A percentile compares a stretch with the other conserved stretches of the same genome.
Conservation (phyloP, 495 filamentous ascomycete species). For the Penicillium taxi region DNA sequence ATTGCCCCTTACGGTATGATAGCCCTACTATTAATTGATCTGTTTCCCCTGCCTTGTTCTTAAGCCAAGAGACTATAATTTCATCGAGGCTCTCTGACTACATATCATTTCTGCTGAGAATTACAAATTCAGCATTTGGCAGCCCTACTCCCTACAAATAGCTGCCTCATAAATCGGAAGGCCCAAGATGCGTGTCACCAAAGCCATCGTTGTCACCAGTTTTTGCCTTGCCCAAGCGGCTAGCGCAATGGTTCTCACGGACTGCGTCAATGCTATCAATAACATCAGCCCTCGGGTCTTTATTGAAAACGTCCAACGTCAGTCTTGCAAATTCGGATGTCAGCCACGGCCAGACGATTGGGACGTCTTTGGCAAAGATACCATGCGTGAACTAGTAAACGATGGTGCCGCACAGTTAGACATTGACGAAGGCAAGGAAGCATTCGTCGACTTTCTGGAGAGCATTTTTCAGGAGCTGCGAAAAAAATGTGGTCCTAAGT, state of each 20-base stretch:
- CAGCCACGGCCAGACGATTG: neutral
- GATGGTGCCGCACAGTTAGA: neutral
- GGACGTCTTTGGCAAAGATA: neutral
- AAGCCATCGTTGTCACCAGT: no score
- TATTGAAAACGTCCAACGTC: neutral
- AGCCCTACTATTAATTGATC: no score
- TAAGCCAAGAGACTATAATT: no score
- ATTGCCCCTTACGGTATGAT: no score
- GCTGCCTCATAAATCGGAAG: no score
- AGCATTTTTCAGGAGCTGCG: neutral
- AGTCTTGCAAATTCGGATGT: neutral
- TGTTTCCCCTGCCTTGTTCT: no score
- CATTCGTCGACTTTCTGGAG: neutral
- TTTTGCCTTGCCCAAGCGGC: neutral
- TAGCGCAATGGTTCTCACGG: neutral
- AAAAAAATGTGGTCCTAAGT: neutral
- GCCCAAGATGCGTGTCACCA: no score
- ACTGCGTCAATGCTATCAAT: conserved; percentile 1
- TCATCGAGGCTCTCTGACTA: no score
- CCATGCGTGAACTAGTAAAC: neutral
- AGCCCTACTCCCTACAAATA: no score
- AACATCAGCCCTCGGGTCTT: neutral
- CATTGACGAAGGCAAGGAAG: neutral
- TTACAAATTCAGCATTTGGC: no score
- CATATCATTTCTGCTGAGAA: no score